Base-by-base conservation (phyloP, 176 grass and related monocot genomes). In the Hsuehochloa calcarea region DNA sequence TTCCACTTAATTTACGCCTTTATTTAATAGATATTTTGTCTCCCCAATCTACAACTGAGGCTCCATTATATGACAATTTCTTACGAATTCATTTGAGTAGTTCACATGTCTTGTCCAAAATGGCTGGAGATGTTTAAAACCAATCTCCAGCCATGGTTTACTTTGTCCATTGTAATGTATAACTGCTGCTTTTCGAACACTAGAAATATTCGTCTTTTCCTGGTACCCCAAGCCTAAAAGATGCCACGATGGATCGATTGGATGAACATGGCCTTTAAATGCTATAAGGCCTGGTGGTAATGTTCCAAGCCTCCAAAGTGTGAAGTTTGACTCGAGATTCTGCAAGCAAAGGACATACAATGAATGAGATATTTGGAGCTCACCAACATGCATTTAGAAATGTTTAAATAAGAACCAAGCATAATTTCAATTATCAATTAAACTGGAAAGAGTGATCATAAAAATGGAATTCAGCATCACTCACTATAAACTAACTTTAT, bases 241-340 rank as follows among this genome's bases (percentile, higher is more conserved):
- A 80, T 98, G 96, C 96, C 96, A 98, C 0, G 89, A 95, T 74
- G 91, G 64, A 64, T 98, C 86, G 11, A 98, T 95, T 41, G 93
- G 91, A 87, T 93, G 89, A 84, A 95, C 79, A 65, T 98, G 88
- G 44, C 96, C 96, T 79, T 77, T 93, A 89, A 98, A 98, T 87
- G 96, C 96, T 88, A 95, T 92, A 73, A 98, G 86, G 14, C 93
- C 96, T 16, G 96, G 96, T 77, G 96, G 96, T 78, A 98, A 94
- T 65, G 96, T 98, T 82, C 93, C 96, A 83, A 98, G 93, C 92
- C 92, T 98, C 96, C 96, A 98, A 82, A 98, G 86, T 26, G 93
- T 84, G 72, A 95, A 91, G 70, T 95, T 92, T 78, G 96, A 98
- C 70, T 92, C 95, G 74, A 98, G 85, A 92, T 98, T 95, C 96